Evolutionary conservation across 2,329 filamentous ascomycete species (phyloP), one percentile per base, ranked within the genome.

Genomic region (Cladorrhinum sp.): DNA sequence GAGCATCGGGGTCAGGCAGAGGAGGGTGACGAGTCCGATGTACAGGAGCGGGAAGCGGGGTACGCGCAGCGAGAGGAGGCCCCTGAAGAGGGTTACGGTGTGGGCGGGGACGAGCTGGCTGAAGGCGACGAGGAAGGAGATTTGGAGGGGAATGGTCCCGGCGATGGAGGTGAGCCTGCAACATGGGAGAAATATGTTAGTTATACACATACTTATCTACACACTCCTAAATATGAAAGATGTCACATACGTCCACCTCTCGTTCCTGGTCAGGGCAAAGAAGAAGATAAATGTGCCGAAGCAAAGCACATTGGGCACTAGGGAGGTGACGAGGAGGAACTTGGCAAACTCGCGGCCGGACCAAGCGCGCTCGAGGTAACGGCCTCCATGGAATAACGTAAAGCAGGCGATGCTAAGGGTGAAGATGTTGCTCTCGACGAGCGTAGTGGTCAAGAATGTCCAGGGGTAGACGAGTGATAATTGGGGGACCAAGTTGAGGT

Each of bases 21-120:
- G 79, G 33, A 88, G 81, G 66, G 90, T 87, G 62, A 96, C 83
- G 60, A 91, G 65, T 82, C 86, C 79, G 82, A 96, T 73, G 86
- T 90, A 81, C 77, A 95, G 65, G 78, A 96, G 79, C 10, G 85
- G 86, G 68, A 87, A 86, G 53, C 84, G 79, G 18, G 86, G 86
- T 58, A 99, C 92, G 67, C 94, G 90, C 74, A 98, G 86, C 62
- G 95, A 96, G 62, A 98, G 74, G 63, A 96, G 79, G 65, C 92
- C 92, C 66, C 90, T 89, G 79, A 96, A 94, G 61, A 99, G 85
- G 3, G 94, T 95, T 57, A 98, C 94, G 10, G 95, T 99, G 75
- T 99, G 95, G 64, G 96, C 93, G 21, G 95, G 95, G 36, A 98
- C 90, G 55, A 99, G 90, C 76, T 99, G 95, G 77, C 96, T 98